Evolutionary conservation across 306 rosid genomes (phyloP).

Genomic region (Fragaria iinumae): DNA sequence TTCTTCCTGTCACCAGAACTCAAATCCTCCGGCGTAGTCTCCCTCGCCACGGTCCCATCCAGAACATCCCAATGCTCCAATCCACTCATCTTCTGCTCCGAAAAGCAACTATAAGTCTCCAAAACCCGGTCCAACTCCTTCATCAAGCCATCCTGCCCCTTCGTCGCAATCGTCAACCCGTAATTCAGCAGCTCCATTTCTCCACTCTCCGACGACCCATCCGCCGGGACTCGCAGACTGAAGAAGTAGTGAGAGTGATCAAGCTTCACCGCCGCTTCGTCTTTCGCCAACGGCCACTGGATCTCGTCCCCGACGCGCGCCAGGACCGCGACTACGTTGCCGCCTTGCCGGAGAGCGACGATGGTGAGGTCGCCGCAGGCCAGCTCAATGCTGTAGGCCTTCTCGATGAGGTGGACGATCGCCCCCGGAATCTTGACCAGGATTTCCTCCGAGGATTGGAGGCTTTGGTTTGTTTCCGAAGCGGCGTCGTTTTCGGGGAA

Average conservation of each 20-base stretch:
- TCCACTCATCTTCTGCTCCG: slow-evolving; percentile 52
- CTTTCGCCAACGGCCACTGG: slow-evolving; percentile 83
- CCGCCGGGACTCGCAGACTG: slow-evolving; percentile 47
- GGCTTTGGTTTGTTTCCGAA: not conserved
- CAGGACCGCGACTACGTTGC: slow-evolving; percentile 60
- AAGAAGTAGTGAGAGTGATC: slow-evolving; percentile 80
- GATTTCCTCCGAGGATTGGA: slow-evolving; percentile 46
- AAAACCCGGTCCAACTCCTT: slow-evolving; percentile 56
- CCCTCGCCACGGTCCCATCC: slow-evolving; percentile 46
- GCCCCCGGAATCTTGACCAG: slow-evolving; percentile 57
- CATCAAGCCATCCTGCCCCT: slow-evolving; percentile 49
- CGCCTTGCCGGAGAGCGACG: slow-evolving; percentile 42
- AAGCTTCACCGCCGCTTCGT: slow-evolving; percentile 72
- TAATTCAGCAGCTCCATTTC: slow-evolving; percentile 53
- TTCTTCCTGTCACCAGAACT: slow-evolving; percentile 38
- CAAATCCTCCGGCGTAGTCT: slow-evolving; percentile 52
- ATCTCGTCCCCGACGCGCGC: slow-evolving; percentile 61
- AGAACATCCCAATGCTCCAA: slow-evolving; percentile 46
- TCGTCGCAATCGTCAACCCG: slow-evolving; percentile 61
- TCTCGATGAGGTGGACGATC: slow-evolving; percentile 64
- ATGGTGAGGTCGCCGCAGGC: slow-evolving; percentile 74
- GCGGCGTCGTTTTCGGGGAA: slow-evolving; percentile 42
- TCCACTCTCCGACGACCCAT: slow-evolving; percentile 10
- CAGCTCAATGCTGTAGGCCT: slow-evolving; percentile 64
- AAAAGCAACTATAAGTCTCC: slow-evolving; percentile 57